Conservation (phyloP, 306 rosid genomes). For the Elaeagnus macrophylla region DNA sequence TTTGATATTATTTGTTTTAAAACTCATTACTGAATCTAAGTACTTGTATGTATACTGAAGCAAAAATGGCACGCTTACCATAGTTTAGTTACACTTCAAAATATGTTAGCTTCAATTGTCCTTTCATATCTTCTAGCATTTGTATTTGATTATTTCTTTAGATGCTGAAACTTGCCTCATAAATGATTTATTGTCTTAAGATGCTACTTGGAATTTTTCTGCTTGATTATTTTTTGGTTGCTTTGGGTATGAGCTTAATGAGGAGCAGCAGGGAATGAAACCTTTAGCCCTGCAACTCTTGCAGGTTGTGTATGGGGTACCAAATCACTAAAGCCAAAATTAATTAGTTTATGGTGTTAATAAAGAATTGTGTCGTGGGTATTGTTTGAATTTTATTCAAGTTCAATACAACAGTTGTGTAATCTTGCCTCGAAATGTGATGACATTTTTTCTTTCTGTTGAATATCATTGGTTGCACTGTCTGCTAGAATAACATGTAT, state of each 20-base stretch:
- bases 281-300: background rate
- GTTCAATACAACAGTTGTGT: too few species aligned
- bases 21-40: too few species aligned
- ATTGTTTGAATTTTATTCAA: conserved; percentile 2
- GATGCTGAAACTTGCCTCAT: background rate
- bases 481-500: too few species aligned
- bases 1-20: background rate
- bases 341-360: conserved; percentile 1
- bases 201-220: background rate
- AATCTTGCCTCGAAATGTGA: conserved; percentile 11
- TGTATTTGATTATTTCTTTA: too few species aligned
- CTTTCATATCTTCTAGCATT: too few species aligned
- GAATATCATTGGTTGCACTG: too few species aligned
- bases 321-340: conserved; percentile 8
- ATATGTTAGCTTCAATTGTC: too few species aligned
- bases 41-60: too few species aligned
- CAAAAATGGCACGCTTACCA: too few species aligned
- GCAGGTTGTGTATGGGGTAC: conserved; percentile 12
- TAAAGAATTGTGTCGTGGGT: conserved; percentile 3
- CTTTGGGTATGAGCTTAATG: background rate
- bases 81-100: too few species aligned
- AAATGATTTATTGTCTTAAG: background rate
- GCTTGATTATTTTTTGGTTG: background rate
- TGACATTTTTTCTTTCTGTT: too few species aligned
- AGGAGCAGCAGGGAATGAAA: background rate